A percentile compares a stretch with the other conserved stretches of the same genome.
Conservation (phyloP, 257 asterid species). For the Datura wrightii region DNA sequence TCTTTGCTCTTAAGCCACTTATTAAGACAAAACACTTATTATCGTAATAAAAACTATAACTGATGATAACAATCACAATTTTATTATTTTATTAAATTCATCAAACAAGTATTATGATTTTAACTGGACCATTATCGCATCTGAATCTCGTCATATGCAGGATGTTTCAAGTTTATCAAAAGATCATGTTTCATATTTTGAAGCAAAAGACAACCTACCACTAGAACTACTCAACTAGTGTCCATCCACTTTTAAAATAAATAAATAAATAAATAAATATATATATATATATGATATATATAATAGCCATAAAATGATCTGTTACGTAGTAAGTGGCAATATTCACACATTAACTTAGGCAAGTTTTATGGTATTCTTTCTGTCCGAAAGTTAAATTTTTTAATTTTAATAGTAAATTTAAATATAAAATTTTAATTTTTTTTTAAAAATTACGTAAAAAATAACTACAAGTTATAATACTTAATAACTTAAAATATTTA, state of each 20-base stretch:
- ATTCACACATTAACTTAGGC: not conserved
- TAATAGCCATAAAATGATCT: not conserved
- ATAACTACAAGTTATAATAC: not conserved
- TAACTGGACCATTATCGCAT: not conserved
- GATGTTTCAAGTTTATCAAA: not conserved
- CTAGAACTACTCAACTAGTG: too few relatives aligned
- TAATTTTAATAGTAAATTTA: not conserved
- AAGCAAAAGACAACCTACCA: not conserved
- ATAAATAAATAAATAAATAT: not conserved
- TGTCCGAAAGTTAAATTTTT: not conserved
- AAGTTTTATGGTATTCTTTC: not conserved
- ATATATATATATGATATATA: too few relatives aligned
- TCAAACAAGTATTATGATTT: not conserved
- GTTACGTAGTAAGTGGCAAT: not conserved
- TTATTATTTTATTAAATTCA: not conserved
- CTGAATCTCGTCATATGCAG: not conserved
- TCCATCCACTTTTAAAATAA: too few relatives aligned
- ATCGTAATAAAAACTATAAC: not conserved
- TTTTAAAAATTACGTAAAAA: too few relatives aligned
- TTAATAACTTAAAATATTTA: not conserved
- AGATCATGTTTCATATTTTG: not conserved
- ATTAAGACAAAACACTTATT: not conserved
- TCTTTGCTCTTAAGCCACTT: not conserved
- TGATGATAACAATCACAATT: not conserved
- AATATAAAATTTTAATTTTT: not conserved